These are phyloP conservation scores for Coelastrella sp. DNA, from an alignment of 139 green algal genomes.

Conservation along the genomic window DNA sequence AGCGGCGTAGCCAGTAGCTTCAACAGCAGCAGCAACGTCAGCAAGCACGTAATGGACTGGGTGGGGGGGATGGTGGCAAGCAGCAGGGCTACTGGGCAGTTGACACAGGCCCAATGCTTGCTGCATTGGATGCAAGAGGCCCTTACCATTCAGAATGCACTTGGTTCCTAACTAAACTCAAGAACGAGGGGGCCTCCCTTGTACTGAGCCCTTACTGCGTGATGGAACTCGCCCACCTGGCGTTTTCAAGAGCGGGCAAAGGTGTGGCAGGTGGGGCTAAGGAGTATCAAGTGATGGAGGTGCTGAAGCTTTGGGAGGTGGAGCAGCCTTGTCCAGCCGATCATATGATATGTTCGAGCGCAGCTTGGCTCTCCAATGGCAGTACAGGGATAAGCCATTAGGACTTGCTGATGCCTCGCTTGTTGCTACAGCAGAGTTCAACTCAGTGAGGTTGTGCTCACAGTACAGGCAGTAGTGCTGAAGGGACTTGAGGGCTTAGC, in stretches of 20 bases:
- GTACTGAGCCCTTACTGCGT: neutral
- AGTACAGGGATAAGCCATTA: too few relatives aligned
- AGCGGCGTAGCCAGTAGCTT: neutral
- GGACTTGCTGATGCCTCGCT: too few relatives aligned
- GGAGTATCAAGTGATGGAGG: neutral
- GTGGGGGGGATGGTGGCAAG: neutral
- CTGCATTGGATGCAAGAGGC: neutral
- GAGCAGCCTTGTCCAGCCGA: neutral
- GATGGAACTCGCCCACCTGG: neutral
- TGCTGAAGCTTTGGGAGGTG: neutral
- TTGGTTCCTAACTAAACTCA: neutral
- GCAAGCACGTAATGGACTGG: slow-evolving; percentile 1
- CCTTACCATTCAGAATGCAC: neutral
- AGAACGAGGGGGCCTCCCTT: neutral
- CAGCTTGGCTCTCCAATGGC: too few relatives aligned
- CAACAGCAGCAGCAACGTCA: too few relatives aligned
- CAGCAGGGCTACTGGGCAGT: slow-evolving; percentile 11
- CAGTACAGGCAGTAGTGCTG: neutral
- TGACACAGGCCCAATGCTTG: neutral
- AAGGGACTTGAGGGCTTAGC: neutral
- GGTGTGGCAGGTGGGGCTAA: neutral
- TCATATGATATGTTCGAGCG: too few relatives aligned
- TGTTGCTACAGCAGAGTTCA: too few relatives aligned
- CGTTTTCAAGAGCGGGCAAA: neutral
- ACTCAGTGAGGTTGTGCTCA: neutral